Base-by-base conservation (phyloP, 2,329 filamentous ascomycete species). In the Neonectria magnoliae region DNA sequence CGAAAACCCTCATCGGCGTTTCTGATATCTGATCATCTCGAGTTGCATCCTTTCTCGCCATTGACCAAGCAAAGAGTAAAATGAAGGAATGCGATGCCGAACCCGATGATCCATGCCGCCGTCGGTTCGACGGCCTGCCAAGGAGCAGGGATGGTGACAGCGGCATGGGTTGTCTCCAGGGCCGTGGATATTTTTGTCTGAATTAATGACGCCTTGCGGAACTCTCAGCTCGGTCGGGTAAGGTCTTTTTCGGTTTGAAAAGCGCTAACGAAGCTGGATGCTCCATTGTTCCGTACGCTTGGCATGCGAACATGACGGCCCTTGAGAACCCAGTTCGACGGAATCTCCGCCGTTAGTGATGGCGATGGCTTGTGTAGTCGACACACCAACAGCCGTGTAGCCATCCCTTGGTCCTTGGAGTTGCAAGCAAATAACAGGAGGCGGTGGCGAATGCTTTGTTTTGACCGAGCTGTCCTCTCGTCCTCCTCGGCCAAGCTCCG, bases 121-220 rank as follows among this genome's bases (percentile, higher is more conserved):
- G 25, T 51, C 48, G 29, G 48, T 51, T 51, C 29, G 48, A 33
- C 10, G 5, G 29, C 48, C 11, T 50, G 48, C 13, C 29, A 29
- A 29, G 29, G 29, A 22, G 31, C 50, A 60, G 57, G 50, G 51
- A 60, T 54, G 42, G 33, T 33, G n/a, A 29, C 50, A 54, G 29
- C 51, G n/a, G 29, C 22, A 18, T 51, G 27, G 29, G 6, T 22
- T 31, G 10, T 16, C 25, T 16, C 45, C 45, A 48, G 45, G 45
- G 45, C 13, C 36, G 58, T 50, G 44, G 51, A 50, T 61, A 42
- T 47, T 61, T 55, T 61, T 38, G 45, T 55, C 42, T 51, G 48
- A 38, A 61, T 50, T 42, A 55, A 56, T 61, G 51, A 55, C 52
- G 58, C 58, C 25, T 48, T 56, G 51, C 41, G 22, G 13, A 33